Evolutionary conservation across 176 grass and related monocot genomes (phyloP), one percentile per base, ranked within the genome.

Genomic region (Zoysia japonica): DNA sequence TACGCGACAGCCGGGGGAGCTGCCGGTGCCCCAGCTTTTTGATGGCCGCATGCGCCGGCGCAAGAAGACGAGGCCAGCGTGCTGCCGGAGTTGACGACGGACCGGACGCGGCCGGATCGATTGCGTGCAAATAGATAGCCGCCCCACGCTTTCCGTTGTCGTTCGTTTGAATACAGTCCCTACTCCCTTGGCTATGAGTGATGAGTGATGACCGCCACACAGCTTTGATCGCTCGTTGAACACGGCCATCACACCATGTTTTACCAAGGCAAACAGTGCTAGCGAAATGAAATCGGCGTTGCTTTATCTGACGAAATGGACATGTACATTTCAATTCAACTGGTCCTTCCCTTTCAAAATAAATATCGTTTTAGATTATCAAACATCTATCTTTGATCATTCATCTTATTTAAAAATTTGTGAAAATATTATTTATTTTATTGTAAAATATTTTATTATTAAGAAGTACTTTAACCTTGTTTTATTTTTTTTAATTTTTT

Each of bases 1-100:
- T 79, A 84, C 64, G 60, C 81, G 76, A 65, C 76, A 80, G 81
- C 2, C 40, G 5, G 82, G 77, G 87, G 52, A 12, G 0, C 41
- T 44, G 39, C n/a, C 3, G 17, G 5, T 4, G 46, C 3, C 5
- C 3, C 8, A 4, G 46, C 19, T 47, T 19, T 9, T 5, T 3
- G 16, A 6, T 59, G 19, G 57, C 38, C 9, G 53, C 52, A 5
- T 11, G 47, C 68, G 64, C 17, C 76, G 45, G 60, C 60, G 44
- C 50, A 66, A 83, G 35, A 51, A 35, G 67, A 78, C 74, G 47
- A 52, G 9, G 8, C 41, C 51, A 39, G 67, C 42, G 36, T 11
- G 39, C 19, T 45, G 2, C 55, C 19, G 47, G 47, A 41, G 20
- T 28, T 78, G 17, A 75, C 17, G 40, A 11, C 1, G 11, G 0